These are phyloP conservation scores for Teratosphaeria pseudoeucalypti DNA, from an alignment of 2,329 filamentous ascomycete species.

Conservation along the genomic window DNA sequence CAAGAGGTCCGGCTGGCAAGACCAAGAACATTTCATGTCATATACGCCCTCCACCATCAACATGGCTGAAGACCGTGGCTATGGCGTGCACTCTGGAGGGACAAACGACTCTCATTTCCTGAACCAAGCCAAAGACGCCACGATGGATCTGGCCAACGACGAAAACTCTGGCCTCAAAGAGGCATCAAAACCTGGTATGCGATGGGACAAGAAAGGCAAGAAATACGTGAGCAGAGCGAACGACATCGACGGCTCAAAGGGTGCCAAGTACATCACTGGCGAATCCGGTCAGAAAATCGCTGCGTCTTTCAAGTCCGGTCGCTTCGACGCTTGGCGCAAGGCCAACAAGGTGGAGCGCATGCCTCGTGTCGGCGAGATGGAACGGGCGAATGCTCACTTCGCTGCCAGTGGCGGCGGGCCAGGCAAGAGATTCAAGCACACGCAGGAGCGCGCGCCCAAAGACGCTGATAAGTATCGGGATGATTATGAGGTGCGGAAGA, in stretches of 20 bases:
- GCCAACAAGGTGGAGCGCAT: slow-evolving; percentile 69
- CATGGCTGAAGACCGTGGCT: slow-evolving; percentile 78
- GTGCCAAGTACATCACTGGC: slow-evolving; percentile 60
- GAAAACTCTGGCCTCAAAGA: slow-evolving; percentile 74
- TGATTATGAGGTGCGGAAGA: slow-evolving; percentile 84
- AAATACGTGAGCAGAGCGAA: slow-evolving; percentile 90
- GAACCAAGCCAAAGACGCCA: slow-evolving; percentile 71
- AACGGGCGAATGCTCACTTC: slow-evolving; percentile 35
- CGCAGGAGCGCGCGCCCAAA: slow-evolving; percentile 79
- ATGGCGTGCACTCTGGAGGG: slow-evolving; percentile 75
- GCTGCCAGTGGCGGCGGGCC: slow-evolving; percentile 20
- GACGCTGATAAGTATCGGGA: slow-evolving; percentile 84
- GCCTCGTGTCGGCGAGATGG: slow-evolving; percentile 73
- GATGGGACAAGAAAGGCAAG: slow-evolving; percentile 94
- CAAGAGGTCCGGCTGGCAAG: slow-evolving; percentile 52
- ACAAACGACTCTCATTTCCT: slow-evolving; percentile 62
- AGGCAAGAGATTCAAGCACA: slow-evolving; percentile 68
- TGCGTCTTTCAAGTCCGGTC: slow-evolving; percentile 81
- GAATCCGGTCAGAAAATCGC: slow-evolving; percentile 95
- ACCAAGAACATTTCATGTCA: slow-evolving; percentile 90
- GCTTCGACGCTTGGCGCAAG: slow-evolving; percentile 87
- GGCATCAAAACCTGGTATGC: slow-evolving; percentile 59
- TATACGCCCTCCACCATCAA: slow-evolving; percentile 78
- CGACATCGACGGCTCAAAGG: slow-evolving; percentile 82
- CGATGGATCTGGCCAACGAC: slow-evolving; percentile 90